Evolutionary conservation across 345 rosid genomes (phyloP), one percentile per base, ranked within the genome.

Genomic region (Euclidium syriacum): DNA sequence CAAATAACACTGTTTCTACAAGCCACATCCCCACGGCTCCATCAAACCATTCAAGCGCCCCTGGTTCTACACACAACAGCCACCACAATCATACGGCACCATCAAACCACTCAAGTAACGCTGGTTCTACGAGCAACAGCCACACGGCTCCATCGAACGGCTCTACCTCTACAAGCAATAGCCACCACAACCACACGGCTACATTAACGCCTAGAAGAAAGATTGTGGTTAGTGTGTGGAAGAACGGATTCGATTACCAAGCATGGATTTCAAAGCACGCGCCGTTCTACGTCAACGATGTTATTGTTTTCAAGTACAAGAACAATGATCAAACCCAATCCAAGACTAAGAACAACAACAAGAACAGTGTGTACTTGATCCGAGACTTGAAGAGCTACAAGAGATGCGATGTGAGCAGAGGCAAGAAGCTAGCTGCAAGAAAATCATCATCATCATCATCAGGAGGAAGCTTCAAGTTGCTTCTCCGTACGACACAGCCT

Each of bases 401-500:
- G 23, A 44, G 53, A 60, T 60, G 65, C 24, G 54, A 60, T 60
- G 29, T 44, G 15, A 15, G 8, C 8, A 33, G 23, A 60, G 54
- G 43, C 4, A 46, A 33, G 43, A 46, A 60, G 43, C 43, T 60
- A 46, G 16, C 3, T 7, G 33, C 43, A 33, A 33, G 65, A 44
- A 2, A 18, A 20, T 43, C 17, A 5, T n/a, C 18, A 23, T 10
- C 52, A n/a, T n/a, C n/a, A n/a, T n/a, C n/a, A 30, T 3, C 3
- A 32, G 53, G 65, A 8, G n/a, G n/a, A n/a, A n/a, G n/a, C n/a
- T 61, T 61, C 52, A 61, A 23, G 56, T 47, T 61, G 34, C 66
- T 47, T 61, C 55, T 61, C 46, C 55, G 25, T 5, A 61, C 7
- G 44, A 10, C 44, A 46, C 66, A 43, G 52, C 19, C 41, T 30